phyloP scores from a whole-genome alignment of 2,329 filamentous ascomycete species.

The Mycosphaerella sp. region DNA sequence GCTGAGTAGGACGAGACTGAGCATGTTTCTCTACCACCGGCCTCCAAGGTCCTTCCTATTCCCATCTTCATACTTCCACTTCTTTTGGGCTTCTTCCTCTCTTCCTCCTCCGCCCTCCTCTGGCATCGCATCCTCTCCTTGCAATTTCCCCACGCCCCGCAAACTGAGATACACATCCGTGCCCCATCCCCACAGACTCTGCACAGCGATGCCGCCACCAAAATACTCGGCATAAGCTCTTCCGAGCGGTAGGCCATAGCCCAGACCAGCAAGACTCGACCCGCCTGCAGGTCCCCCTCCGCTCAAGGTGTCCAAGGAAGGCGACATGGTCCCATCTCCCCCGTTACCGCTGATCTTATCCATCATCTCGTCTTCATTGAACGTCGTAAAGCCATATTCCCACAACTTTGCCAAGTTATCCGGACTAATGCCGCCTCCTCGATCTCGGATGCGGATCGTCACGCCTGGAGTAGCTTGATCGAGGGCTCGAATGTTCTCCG shows the following conservation, averaged over 20 bases:
- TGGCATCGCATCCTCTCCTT: neutral
- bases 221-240: slow-evolving; percentile 97
- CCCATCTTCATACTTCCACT: neutral
- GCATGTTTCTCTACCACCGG: neutral
- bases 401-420: slow-evolving; percentile 82
- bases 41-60: neutral
- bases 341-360: slow-evolving; percentile 41
- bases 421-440: slow-evolving; percentile 86
- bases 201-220: slow-evolving; percentile 88
- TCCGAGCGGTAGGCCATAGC: slow-evolving; percentile 85
- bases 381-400: slow-evolving; percentile 97
- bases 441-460: slow-evolving; percentile 89
- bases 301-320: slow-evolving; percentile 28
- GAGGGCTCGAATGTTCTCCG: slow-evolving; percentile 41
- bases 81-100: neutral
- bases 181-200: slow-evolving; percentile 92
- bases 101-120: neutral
- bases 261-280: slow-evolving; percentile 77
- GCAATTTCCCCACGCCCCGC: slow-evolving; percentile 50
- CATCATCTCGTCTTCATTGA: slow-evolving; percentile 59
- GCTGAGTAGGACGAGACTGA: too few species aligned
- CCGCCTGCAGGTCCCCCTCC: slow-evolving; percentile 65
- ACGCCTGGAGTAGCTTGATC: slow-evolving; percentile 64
- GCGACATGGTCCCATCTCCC: slow-evolving; percentile 49
- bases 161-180: slow-evolving; percentile 61